Percentiles rank a stretch among this genome's conserved stretches.
phyloP scores from a whole-genome alignment of 495 filamentous ascomycete species.

The Chaetomium fimeti region DNA sequence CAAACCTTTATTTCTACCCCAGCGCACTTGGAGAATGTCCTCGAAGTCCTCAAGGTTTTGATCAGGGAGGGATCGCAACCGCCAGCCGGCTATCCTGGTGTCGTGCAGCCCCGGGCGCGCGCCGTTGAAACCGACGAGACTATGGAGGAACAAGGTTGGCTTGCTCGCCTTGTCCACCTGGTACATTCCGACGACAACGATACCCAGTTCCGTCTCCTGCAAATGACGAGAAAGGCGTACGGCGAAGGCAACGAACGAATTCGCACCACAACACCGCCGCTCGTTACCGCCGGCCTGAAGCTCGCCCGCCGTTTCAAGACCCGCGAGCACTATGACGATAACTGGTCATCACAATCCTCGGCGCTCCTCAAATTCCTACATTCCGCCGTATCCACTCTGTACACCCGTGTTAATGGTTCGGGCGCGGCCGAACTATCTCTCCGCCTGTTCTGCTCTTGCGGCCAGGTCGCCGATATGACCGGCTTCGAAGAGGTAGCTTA shows the following conservation, averaged over 20 bases:
- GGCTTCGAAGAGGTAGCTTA: slow-evolving; percentile 94
- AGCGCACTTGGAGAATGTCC: slow-evolving; percentile 80
- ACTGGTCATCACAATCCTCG: slow-evolving; percentile 86
- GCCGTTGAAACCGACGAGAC: slow-evolving; percentile 84
- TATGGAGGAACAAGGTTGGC: slow-evolving; percentile 94
- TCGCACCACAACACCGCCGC: slow-evolving; percentile 88
- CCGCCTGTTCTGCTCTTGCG: slow-evolving; percentile 84
- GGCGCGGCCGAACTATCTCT: slow-evolving; percentile 82
- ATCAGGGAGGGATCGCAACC: slow-evolving; percentile 91
- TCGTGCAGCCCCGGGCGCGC: slow-evolving; percentile 64
- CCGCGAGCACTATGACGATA: slow-evolving; percentile 91
- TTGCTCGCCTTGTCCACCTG: slow-evolving; percentile 87
- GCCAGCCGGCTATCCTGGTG: slow-evolving; percentile 76
- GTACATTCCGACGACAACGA: slow-evolving; percentile 82
- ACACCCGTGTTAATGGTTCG: slow-evolving; percentile 72
- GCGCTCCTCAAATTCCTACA: slow-evolving; percentile 95
- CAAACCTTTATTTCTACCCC: slow-evolving; percentile 71
- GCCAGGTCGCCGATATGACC: slow-evolving; percentile 88
- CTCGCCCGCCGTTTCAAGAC: slow-evolving; percentile 86
- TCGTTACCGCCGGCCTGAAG: slow-evolving; percentile 86
- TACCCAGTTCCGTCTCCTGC: slow-evolving; percentile 90
- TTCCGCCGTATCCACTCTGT: slow-evolving; percentile 78
- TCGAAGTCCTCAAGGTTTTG: slow-evolving; percentile 82
- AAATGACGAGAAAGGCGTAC: slow-evolving; percentile 83
- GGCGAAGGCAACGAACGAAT: slow-evolving; percentile 91